Percentiles rank a stretch among this genome's conserved stretches.
Evolutionary conservation across 1,284 basidiomycete genomes (phyloP).

Genomic region (Bondarzewia mesenterica): DNA sequence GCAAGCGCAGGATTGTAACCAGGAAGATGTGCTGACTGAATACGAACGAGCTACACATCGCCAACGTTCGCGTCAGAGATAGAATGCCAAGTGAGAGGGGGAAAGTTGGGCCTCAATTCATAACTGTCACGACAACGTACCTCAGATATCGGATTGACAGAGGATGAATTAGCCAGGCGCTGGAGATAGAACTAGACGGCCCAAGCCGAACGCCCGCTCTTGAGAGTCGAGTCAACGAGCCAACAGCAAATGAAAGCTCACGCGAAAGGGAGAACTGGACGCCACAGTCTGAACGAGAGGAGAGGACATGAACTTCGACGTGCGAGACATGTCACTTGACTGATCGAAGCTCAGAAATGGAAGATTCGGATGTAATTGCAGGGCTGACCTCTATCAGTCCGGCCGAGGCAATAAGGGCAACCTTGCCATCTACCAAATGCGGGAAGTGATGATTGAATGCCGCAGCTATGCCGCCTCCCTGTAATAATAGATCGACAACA

Average conservation of each 20-base stretch:
- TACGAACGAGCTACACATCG: slow-evolving; percentile 38
- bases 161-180: slow-evolving; percentile 29
- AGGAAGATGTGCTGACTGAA: slow-evolving; percentile 66
- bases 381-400: slow-evolving; percentile 54
- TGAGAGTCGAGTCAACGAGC: not conserved
- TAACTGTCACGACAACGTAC: slow-evolving; percentile 15
- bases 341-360: slow-evolving; percentile 16
- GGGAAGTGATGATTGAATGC: slow-evolving; percentile 67
- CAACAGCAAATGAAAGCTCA: slow-evolving; percentile 18
- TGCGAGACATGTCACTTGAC: slow-evolving; percentile 59
- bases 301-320: slow-evolving; percentile 65
- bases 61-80: not conserved
- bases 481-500: not conserved
- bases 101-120: not conserved
- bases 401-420: slow-evolving; percentile 57
- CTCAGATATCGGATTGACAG: slow-evolving; percentile 30
- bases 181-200: slow-evolving; percentile 39
- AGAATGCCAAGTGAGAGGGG: too few relatives aligned
- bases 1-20: slow-evolving; percentile 67
- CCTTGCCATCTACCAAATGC: slow-evolving; percentile 51
- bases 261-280: slow-evolving; percentile 51
- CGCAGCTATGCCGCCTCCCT: slow-evolving; percentile 68
- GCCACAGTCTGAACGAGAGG: slow-evolving; percentile 56
- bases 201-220: not conserved
- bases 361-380: not conserved